Evolutionary conservation across 306 rosid genomes (phyloP), one percentile per base, ranked within the genome.

Genomic region (Acacia confusa): DNA sequence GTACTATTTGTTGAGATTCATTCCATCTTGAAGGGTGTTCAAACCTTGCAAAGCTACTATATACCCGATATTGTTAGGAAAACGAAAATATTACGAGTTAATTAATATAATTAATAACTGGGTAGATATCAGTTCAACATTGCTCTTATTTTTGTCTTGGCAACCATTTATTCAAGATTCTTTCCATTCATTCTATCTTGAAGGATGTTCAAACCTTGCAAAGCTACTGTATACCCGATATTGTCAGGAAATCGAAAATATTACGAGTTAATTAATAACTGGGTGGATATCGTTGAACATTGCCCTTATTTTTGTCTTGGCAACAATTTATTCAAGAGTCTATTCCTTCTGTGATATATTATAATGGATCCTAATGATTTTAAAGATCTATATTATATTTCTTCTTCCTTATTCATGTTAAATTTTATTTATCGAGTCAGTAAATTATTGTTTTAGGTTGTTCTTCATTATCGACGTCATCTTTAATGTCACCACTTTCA

Each of bases 11-110:
- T 32, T 32, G 34, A 2, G 34, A 32, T 32, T 32, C 34, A 32
- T 32, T 32, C 4, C 3, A 32, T 32, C 34, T 32, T 32, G 34
- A 32, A 32, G 34, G 4, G 3, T 32, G 34, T 30, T 36, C 40
- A 36, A 74, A 82, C 97, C 25, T 88, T 93, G 47, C 80, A 69
- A 30, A 93, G 92, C 91, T 91, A 91, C 71, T 92, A 97, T 93
- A 61, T 25, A 5, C 40, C 66, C 79, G 80, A 86, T 86, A 81
- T 81, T 25, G 50, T 8, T 74, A 17, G 28, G 7, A 34, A 8
- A 67, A 67, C 27, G 72, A 71, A 15, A 74, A 72, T 76, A 58
- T 75, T 15, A 19, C 60, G 78, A 77, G 65, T 80, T 64, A 36
- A 45, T 30, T 65, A n/a, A n/a, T n/a, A n/a, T n/a, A n/a, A n/a